Evolutionary conservation across 805 yeast genomes (phyloP), one percentile per base, ranked within the genome.

Genomic region (Priceomyces fermenticarens): DNA sequence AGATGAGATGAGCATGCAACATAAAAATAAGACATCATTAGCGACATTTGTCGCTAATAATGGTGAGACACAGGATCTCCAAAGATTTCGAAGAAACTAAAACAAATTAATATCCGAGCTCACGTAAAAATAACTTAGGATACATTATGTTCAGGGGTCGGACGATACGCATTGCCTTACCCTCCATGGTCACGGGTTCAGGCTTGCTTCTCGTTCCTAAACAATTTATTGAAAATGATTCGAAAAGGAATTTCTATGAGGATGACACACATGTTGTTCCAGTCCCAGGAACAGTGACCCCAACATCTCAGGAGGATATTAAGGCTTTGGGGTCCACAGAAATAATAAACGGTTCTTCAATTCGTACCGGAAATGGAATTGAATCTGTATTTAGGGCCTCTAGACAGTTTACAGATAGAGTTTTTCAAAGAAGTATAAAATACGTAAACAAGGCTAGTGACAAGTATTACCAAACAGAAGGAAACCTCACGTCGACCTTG

Each of bases 401-500:
- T 4, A 78, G 95, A 61, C 63, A 70, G 40, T 52, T 63, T 38
- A 53, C 75, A 3, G 51, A 57, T 16, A 55, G 50, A 3, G 62
- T 60, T 30, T 57, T 68, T 30, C 48, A 61, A n/a, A 29, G 47
- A 6, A 37, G 54, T 1, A 49, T 52, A 20, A 40, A 40, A n/a
- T 67, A 65, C 31, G 62, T 79, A 39, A 74, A 81, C 47, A 64
- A 63, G 12, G 70, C 72, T 6, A 73, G 83, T 40, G 55, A 70
- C 30, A 65, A 67, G 36, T 82, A 78, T 50, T 75, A 80, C 51
- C 60, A 65, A 16, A 72, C 75, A 3, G 96, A 88, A 65, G 75
- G 82, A 53, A 65, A 73, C 41, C 80, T 85, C 38, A 75, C 86
- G 7, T 58, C 70, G 25, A 82, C 91, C 1, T 60, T 86, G 9